Evolutionary conservation across 805 yeast genomes (phyloP).

Genomic region (Zygoascus ofunaensis): DNA sequence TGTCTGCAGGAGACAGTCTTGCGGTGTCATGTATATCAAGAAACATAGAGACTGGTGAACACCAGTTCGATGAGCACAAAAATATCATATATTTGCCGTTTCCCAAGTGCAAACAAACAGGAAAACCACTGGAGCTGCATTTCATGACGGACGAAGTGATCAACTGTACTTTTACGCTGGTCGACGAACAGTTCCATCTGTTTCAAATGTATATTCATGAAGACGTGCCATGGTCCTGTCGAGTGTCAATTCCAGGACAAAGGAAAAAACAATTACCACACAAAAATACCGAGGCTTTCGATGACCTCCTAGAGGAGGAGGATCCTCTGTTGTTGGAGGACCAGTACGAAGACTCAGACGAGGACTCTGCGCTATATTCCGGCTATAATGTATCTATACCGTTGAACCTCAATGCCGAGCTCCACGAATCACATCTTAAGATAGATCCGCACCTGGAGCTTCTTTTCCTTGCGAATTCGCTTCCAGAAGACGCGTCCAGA

Average conservation of each 20-base stretch:
- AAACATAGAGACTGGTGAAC: slow-evolving; percentile 69
- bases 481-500: neutral
- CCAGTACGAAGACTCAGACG: neutral
- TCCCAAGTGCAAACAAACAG: slow-evolving; percentile 58
- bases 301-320: no score
- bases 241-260: slow-evolving; percentile 18
- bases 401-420: slow-evolving; percentile 10
- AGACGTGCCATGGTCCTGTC: slow-evolving; percentile 66
- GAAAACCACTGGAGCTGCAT: slow-evolving; percentile 44
- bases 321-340: neutral
- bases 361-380: slow-evolving; percentile 28
- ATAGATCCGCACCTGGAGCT: slow-evolving; percentile 11
- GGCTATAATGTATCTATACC: slow-evolving; percentile 30
- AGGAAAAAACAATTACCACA: neutral
- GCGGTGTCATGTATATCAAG: slow-evolving; percentile 54
- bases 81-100: slow-evolving; percentile 49
- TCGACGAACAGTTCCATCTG: slow-evolving; percentile 59
- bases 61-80: slow-evolving; percentile 50
- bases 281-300: neutral
- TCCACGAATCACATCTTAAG: slow-evolving; percentile 13
- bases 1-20: slow-evolving; percentile 22
- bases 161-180: slow-evolving; percentile 52
- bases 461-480: slow-evolving; percentile 2
- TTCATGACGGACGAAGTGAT: slow-evolving; percentile 42
- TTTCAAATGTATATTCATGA: slow-evolving; percentile 71